phyloP scores from a whole-genome alignment of 805 yeast species.

The Wickerhamomyces queroliae region DNA sequence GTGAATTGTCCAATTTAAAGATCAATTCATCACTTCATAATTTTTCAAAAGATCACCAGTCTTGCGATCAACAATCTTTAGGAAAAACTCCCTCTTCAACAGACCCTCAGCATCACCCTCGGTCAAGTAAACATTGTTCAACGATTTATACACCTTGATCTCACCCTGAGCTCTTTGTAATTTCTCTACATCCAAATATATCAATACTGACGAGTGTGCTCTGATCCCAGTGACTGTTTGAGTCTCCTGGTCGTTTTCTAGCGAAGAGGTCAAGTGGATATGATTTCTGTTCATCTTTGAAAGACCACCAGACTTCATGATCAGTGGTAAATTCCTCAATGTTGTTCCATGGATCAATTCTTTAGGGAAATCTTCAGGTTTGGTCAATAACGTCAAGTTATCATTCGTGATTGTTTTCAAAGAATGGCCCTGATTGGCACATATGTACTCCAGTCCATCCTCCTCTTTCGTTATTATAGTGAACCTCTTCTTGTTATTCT shows the following conservation, averaged over 20 bases:
- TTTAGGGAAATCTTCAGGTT: slow-evolving; percentile 37
- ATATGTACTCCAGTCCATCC: slow-evolving; percentile 33
- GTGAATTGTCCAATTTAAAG: background rate
- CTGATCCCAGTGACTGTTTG: slow-evolving; percentile 73
- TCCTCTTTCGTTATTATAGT: slow-evolving; percentile 30
- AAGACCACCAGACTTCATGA: slow-evolving; percentile 51
- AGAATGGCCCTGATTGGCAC: slow-evolving; percentile 95
- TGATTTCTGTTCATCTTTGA: slow-evolving; percentile 73
- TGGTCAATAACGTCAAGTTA: slow-evolving; percentile 32
- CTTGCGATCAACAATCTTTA: slow-evolving; percentile 27
- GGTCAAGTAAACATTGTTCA: slow-evolving; percentile 71
- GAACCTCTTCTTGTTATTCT: slow-evolving; percentile 70
- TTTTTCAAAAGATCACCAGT: slow-evolving; percentile 8
- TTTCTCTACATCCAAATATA: slow-evolving; percentile 53
- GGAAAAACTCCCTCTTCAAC: slow-evolving; percentile 39
- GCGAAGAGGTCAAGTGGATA: slow-evolving; percentile 73
- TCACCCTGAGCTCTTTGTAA: slow-evolving; percentile 36
- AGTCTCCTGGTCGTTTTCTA: slow-evolving; percentile 33
- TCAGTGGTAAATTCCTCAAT: slow-evolving; percentile 36
- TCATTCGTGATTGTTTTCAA: slow-evolving; percentile 38
- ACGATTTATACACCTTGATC: slow-evolving; percentile 51
- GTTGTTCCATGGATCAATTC: slow-evolving; percentile 80
- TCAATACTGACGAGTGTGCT: slow-evolving; percentile 42
- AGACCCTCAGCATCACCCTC: slow-evolving; percentile 54
- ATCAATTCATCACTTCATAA: background rate